Conservation (phyloP, 2,329 filamentous ascomycete species). For the Sclerotinia minor region DNA sequence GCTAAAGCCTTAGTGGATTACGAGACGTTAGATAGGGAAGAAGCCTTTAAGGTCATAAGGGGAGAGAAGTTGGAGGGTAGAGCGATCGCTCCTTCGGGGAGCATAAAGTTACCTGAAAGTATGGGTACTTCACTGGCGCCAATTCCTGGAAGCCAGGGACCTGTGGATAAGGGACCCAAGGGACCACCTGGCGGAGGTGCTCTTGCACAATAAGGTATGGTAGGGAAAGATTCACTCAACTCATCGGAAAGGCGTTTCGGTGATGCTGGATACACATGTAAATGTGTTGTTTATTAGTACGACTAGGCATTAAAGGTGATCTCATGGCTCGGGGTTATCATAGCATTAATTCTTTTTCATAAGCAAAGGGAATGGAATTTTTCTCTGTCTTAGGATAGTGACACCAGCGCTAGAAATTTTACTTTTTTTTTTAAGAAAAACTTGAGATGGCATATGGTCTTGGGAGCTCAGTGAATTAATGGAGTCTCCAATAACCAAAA, state of each 20-base stretch:
- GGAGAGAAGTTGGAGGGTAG: slow-evolving; percentile 79
- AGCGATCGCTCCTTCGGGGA: slow-evolving; percentile 57
- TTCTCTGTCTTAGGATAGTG: slow-evolving; percentile 23
- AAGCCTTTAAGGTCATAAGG: slow-evolving; percentile 86
- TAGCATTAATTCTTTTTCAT: slow-evolving; percentile 24
- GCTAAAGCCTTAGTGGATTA: slow-evolving; percentile 91
- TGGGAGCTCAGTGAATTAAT: neutral
- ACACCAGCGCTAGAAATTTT: slow-evolving; percentile 22
- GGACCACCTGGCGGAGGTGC: slow-evolving; percentile 36
- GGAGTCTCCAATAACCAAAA: neutral
- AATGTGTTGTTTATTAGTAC: slow-evolving; percentile 19
- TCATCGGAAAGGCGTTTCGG: slow-evolving; percentile 30
- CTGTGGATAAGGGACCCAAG: slow-evolving; percentile 30
- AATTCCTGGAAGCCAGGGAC: slow-evolving; percentile 33
- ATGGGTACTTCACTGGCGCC: slow-evolving; percentile 34
- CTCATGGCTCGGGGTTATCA: neutral
- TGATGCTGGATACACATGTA: slow-evolving; percentile 17
- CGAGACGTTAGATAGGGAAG: slow-evolving; percentile 84
- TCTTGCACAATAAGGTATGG: slow-evolving; percentile 30
- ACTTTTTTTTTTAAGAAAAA: neutral
- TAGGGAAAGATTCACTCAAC: slow-evolving; percentile 25
- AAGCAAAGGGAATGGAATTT: neutral
- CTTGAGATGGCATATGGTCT: neutral
- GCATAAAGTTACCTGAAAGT: slow-evolving; percentile 64
- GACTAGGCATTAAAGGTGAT: neutral